Percentiles rank a stretch among this genome's conserved stretches.
These are phyloP conservation scores for Scheffersomyces insectosa DNA, from an alignment of 1,139 yeast species.

Conservation along the genomic window DNA sequence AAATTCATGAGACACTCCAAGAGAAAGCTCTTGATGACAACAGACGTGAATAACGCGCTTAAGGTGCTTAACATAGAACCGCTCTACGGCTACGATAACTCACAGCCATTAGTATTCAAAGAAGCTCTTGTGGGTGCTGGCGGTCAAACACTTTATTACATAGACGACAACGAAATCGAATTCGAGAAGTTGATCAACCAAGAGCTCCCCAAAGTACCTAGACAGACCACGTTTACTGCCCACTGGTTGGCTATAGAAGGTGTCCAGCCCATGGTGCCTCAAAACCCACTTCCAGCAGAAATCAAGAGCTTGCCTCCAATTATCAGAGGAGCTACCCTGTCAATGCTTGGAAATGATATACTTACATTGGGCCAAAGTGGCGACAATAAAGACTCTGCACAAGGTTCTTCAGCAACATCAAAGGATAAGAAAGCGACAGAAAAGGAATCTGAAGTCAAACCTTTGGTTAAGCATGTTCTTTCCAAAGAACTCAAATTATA, in stretches of 20 bases:
- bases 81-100: slow-evolving; percentile 69
- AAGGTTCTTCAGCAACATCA: slow-evolving; percentile 10
- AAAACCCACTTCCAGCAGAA: slow-evolving; percentile 85
- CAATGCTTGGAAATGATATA: slow-evolving; percentile 45
- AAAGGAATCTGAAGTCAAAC: slow-evolving; percentile 78
- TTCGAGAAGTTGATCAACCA: slow-evolving; percentile 91
- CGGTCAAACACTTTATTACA: slow-evolving; percentile 89
- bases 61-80: slow-evolving; percentile 89
- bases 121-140: slow-evolving; percentile 86
- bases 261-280: slow-evolving; percentile 96
- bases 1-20: slow-evolving; percentile 96
- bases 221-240: slow-evolving; percentile 89
- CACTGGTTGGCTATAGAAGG: slow-evolving; percentile 99
- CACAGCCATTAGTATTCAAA: slow-evolving; percentile 64
- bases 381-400: slow-evolving; percentile 15
- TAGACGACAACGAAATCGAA: slow-evolving; percentile 90
- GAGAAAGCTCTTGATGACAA: slow-evolving; percentile 75
- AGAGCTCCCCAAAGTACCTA: slow-evolving; percentile 93
- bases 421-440: slow-evolving; percentile 36
- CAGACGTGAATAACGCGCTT: slow-evolving; percentile 80
- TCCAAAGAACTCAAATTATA: slow-evolving; percentile 92
- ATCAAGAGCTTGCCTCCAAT: slow-evolving; percentile 66
- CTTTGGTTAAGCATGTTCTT: slow-evolving; percentile 93
- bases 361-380: slow-evolving; percentile 26
- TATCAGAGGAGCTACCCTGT: slow-evolving; percentile 67